Conservation (phyloP, 768 basidiomycete genomes). For the Pluteus cervinus region DNA sequence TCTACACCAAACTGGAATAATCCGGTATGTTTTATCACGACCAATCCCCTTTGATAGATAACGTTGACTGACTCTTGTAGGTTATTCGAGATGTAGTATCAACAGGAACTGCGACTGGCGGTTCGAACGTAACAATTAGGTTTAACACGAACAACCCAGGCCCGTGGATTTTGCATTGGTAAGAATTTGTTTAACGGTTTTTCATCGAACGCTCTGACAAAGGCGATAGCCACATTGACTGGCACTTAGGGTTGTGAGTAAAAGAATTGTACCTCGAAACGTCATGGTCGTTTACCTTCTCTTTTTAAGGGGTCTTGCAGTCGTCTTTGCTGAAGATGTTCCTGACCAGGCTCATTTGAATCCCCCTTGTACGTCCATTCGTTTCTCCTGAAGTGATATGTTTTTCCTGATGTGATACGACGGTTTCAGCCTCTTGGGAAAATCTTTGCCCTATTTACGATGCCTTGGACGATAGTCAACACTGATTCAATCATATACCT, state of each 20-base stretch:
- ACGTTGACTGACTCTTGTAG: no score
- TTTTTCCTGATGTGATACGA: neutral
- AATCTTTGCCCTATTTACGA: conserved; percentile 31
- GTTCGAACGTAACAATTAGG: conserved; percentile 38
- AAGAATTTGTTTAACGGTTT: conserved; percentile 5
- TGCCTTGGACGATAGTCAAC: no score
- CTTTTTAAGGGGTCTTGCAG: conserved; percentile 25
- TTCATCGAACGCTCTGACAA: neutral
- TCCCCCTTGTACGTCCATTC: conserved; percentile 12
- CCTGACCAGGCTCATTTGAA: conserved; percentile 3
- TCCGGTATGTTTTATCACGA: no score
- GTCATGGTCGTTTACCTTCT: neutral
- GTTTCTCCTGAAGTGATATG: neutral
- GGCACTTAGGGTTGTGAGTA: conserved; percentile 38
- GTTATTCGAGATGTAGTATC: conserved; percentile 46
- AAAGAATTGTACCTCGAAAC: neutral
- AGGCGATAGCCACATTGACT: conserved; percentile 41
- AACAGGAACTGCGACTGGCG: conserved; percentile 12
- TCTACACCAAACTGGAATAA: conserved; percentile 37
- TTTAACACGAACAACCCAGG: conserved; percentile 48
- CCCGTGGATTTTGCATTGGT: conserved; percentile 47
- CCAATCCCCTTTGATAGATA: no score
- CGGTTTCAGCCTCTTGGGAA: conserved; percentile 22
- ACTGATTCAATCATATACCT: no score
- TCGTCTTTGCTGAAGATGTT: conserved; percentile 34